Evolutionary conservation across 768 basidiomycete genomes (phyloP).

Genomic region (Paxillus ammoniavirescens): DNA sequence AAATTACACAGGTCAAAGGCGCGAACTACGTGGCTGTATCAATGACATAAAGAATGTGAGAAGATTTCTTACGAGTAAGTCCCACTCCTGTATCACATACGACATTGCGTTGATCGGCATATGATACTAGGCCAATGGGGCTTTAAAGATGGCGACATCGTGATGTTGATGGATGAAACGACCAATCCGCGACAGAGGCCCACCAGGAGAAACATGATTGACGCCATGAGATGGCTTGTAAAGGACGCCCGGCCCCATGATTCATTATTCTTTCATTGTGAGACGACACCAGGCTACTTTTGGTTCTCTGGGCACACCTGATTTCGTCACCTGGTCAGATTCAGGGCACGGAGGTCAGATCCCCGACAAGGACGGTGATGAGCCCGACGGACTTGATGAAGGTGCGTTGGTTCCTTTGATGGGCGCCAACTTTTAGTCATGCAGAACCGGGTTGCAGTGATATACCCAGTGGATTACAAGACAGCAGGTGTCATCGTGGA

Average conservation of each 20-base stretch:
- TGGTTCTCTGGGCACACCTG: background rate
- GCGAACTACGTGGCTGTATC: slow-evolving; percentile 72
- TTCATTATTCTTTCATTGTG: slow-evolving; percentile 76
- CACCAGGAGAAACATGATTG: slow-evolving; percentile 53
- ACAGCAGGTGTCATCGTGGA: slow-evolving; percentile 75
- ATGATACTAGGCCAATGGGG: slow-evolving; percentile 38
- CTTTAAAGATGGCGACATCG: slow-evolving; percentile 54
- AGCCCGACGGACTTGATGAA: slow-evolving; percentile 80
- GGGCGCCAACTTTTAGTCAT: background rate
- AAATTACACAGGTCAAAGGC: slow-evolving; percentile 65
- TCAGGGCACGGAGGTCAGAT: slow-evolving; percentile 97
- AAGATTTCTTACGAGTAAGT: slow-evolving; percentile 61
- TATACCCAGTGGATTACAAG: slow-evolving; percentile 89
- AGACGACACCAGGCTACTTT: slow-evolving; percentile 1
- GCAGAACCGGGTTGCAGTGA: slow-evolving; percentile 44
- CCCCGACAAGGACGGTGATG: slow-evolving; percentile 72
- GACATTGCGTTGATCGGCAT: background rate
- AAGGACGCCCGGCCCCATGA: slow-evolving; percentile 65
- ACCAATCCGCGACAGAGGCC: slow-evolving; percentile 44
- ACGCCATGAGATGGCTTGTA: slow-evolving; percentile 67
- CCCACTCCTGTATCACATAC: background rate
- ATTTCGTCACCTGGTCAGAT: slow-evolving; percentile 41
- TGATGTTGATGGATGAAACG: slow-evolving; percentile 52
- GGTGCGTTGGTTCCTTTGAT: slow-evolving; percentile 33
- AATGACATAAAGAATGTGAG: slow-evolving; percentile 77